phyloP scores from a whole-genome alignment of 352 stramenopile species.

The Globisporangium rhizosaccharum region DNA sequence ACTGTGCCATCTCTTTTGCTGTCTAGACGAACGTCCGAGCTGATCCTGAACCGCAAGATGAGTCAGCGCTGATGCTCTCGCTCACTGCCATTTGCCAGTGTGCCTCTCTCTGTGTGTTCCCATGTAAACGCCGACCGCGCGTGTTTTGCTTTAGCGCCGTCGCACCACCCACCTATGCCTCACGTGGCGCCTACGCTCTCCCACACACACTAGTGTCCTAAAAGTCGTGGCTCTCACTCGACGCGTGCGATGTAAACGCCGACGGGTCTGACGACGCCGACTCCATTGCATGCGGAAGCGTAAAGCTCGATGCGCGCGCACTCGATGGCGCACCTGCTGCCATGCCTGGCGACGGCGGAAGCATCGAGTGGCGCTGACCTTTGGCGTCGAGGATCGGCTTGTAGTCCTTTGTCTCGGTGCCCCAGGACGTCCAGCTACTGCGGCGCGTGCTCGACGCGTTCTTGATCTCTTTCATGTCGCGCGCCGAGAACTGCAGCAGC shows the following conservation, averaged over 20 bases:
- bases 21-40: slow-evolving; percentile 70
- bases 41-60: slow-evolving; percentile 84
- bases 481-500: slow-evolving; percentile 72
- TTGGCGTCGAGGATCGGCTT: slow-evolving; percentile 51
- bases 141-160: neutral
- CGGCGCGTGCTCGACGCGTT: slow-evolving; percentile 38
- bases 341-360: slow-evolving; percentile 12
- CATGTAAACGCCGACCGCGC: neutral
- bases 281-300: slow-evolving; percentile 34
- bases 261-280: slow-evolving; percentile 25
- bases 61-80: slow-evolving; percentile 24
- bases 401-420: slow-evolving; percentile 45
- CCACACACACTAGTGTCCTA: slow-evolving; percentile 21
- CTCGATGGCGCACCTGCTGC: slow-evolving; percentile 9
- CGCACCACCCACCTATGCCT: neutral
- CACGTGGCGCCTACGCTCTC: neutral
- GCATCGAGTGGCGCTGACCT: slow-evolving; percentile 24
- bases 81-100: neutral
- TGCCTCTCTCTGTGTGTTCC: neutral
- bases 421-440: slow-evolving; percentile 74
- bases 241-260: slow-evolving; percentile 19
- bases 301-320: slow-evolving; percentile 51
- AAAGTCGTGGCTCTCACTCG: slow-evolving; percentile 61
- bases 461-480: slow-evolving; percentile 78
- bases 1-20: neutral